phyloP scores from a whole-genome alignment of 2,329 filamentous ascomycete species.

The Blumeriella jaapii region DNA sequence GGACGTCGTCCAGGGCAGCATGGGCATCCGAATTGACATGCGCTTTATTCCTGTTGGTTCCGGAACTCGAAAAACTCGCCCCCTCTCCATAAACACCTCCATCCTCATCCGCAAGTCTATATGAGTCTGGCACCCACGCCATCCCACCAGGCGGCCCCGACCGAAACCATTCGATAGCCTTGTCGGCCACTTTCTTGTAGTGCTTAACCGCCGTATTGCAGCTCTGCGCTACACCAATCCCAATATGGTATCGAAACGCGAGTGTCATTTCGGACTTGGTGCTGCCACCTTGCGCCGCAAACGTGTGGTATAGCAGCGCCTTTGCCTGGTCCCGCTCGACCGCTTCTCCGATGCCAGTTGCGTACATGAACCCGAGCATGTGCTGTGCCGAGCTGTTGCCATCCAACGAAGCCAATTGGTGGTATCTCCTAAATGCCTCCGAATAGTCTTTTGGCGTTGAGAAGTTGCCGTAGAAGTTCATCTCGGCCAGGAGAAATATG shows the following conservation, averaged over 20 bases:
- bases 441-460: conserved; percentile 74
- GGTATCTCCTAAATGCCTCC: conserved; percentile 70
- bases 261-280: conserved; percentile 87
- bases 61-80: conserved; percentile 80
- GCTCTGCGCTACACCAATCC: conserved; percentile 73
- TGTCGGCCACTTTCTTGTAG: conserved; percentile 89
- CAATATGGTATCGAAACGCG: conserved; percentile 73
- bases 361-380: conserved; percentile 93
- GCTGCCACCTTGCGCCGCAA: conserved; percentile 76
- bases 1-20: conserved; percentile 80
- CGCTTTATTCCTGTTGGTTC: conserved; percentile 65
- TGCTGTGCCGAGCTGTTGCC: conserved; percentile 91
- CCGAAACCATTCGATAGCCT: conserved; percentile 77
- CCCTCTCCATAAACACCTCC: conserved; percentile 94
- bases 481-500: conserved; percentile 77
- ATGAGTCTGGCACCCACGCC: conserved; percentile 64
- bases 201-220: conserved; percentile 78
- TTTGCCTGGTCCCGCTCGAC: conserved; percentile 82
- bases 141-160: conserved; percentile 85
- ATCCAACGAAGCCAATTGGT: conserved; percentile 59
- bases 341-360: conserved; percentile 74
- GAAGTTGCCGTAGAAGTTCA: conserved; percentile 96
- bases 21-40: conserved; percentile 68
- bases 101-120: conserved; percentile 77
- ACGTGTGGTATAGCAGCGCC: conserved; percentile 86